phyloP scores from a whole-genome alignment of 306 rosid species.

The Vicia sativa region DNA sequence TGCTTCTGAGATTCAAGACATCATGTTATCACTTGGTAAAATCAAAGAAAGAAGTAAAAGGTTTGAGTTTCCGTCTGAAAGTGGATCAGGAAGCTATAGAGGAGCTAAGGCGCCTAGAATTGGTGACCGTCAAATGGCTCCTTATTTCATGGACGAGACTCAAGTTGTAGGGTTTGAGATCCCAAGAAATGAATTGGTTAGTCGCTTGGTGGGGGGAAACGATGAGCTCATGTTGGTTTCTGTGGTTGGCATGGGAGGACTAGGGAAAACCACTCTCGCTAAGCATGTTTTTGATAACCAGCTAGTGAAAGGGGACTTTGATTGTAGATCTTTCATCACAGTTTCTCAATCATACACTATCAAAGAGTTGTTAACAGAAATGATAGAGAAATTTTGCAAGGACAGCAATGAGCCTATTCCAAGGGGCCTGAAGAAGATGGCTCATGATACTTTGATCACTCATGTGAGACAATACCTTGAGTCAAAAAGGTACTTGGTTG shows the following conservation, averaged over 20 bases:
- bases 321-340: constrained; percentile 15
- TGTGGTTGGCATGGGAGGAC: constrained; percentile 47
- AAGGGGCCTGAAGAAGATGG: not conserved
- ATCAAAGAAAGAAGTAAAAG: constrained; percentile 38
- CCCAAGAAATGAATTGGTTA: constrained; percentile 28
- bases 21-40: not conserved
- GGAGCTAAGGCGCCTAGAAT: not conserved
- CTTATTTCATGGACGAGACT: constrained; percentile 27
- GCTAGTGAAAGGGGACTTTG: constrained; percentile 9
- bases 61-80: constrained; percentile 13
- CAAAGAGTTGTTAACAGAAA: constrained; percentile 2
- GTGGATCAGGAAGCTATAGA: not conserved
- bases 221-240: constrained; percentile 20
- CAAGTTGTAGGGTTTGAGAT: constrained; percentile 41
- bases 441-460: not conserved
- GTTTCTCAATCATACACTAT: constrained; percentile 33
- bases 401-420: not conserved
- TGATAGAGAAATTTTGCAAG: constrained; percentile 19
- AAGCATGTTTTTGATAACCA: constrained; percentile 19
- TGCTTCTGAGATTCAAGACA: constrained; percentile 10
- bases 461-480: constrained; percentile 26
- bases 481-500: constrained; percentile 30
- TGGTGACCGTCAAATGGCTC: constrained; percentile 29
- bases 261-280: constrained; percentile 42
- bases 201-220: not conserved